Percentiles rank a stretch among this genome's conserved stretches.
phyloP scores from a whole-genome alignment of 2,329 filamentous ascomycete genomes.

The Aspergillus persii region DNA sequence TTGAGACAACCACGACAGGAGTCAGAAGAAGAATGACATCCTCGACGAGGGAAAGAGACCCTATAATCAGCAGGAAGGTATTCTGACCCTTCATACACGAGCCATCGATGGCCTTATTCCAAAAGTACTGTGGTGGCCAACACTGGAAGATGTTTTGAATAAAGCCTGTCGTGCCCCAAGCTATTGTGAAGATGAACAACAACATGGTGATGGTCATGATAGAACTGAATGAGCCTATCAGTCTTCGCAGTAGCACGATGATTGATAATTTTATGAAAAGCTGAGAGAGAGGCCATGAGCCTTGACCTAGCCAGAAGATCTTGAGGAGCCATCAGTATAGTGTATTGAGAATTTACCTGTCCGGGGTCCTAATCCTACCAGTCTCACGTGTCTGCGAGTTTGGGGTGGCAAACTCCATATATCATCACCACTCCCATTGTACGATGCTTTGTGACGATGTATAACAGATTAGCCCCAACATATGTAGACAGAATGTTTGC shows the following conservation, averaged over 20 bases:
- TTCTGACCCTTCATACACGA: background rate
- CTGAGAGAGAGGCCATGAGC: background rate
- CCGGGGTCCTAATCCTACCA: background rate
- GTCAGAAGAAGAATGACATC: background rate
- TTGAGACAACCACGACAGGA: background rate
- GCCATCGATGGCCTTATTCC: background rate
- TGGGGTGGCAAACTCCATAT: background rate
- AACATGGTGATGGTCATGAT: background rate
- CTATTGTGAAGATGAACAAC: background rate
- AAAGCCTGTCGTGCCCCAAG: background rate
- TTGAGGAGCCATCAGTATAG: background rate
- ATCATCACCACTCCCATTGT: background rate
- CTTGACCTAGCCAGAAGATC: background rate
- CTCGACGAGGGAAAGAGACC: background rate
- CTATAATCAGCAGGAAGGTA: background rate
- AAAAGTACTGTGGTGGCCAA: slow-evolving; percentile 1
- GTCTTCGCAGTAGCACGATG: background rate
- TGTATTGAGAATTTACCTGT: background rate
- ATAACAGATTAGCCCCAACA: background rate
- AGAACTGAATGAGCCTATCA: background rate
- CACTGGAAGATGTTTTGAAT: slow-evolving; percentile 1
- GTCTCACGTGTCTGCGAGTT: background rate
- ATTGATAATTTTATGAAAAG: background rate
- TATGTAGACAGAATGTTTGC: background rate
- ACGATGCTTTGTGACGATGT: background rate